Conservation (phyloP, 2,329 filamentous ascomycete species). For the Xylaria sp. region DNA sequence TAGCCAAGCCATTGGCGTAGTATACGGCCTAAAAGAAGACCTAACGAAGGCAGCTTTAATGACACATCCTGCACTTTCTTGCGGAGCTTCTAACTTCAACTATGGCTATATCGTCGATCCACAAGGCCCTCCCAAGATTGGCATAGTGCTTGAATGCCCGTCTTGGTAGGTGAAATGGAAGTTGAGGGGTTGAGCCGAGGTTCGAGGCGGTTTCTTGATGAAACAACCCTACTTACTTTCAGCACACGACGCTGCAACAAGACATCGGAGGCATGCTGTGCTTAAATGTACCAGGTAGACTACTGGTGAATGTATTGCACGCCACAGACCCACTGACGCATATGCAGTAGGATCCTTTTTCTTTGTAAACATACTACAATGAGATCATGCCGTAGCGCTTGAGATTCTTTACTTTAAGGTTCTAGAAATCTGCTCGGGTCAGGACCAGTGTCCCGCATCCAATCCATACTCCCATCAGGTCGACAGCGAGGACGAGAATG, state of each 20-base stretch:
- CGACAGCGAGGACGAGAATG: constrained; percentile 19
- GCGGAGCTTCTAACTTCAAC: no score
- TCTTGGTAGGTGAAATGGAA: not conserved
- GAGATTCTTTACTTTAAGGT: not conserved
- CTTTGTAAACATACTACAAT: not conserved
- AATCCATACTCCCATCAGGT: not conserved
- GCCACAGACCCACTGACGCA: not conserved
- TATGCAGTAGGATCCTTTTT: not conserved
- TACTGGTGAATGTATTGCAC: not conserved
- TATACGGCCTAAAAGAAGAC: no score
- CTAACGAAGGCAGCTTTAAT: no score
- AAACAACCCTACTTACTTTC: not conserved
- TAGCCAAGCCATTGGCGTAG: no score
- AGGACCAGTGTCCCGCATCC: not conserved
- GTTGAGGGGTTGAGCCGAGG: not conserved
- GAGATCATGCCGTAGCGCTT: not conserved
- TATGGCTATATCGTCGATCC: not conserved
- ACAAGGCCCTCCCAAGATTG: not conserved
- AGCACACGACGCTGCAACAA: not conserved
- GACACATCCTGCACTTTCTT: no score
- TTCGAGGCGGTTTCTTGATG: not conserved
- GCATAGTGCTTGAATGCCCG: not conserved
- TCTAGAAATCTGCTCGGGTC: not conserved
- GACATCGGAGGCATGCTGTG: not conserved
- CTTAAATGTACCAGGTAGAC: not conserved